Percentiles rank a stretch among this genome's conserved stretches.
These are phyloP conservation scores for Scedosporium boydii DNA, from an alignment of 2,329 filamentous ascomycete genomes.

Conservation along the genomic window DNA sequence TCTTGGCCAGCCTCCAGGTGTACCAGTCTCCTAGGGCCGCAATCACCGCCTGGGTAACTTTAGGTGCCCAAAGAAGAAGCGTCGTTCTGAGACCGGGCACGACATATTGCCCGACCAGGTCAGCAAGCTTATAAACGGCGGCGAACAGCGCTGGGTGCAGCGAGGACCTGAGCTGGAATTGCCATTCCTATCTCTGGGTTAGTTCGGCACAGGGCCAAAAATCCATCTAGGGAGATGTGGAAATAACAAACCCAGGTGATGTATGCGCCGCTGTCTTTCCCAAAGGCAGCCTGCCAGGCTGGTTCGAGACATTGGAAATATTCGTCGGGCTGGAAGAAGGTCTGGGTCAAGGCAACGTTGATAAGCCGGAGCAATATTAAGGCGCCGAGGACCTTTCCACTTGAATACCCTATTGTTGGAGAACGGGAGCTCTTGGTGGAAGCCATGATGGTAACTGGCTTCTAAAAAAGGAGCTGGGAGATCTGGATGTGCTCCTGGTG, in stretches of 20 bases:
- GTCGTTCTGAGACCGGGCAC: not conserved
- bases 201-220: slow-evolving; percentile 8
- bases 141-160: slow-evolving; percentile 87
- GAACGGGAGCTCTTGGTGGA: not conserved
- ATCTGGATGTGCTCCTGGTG: not conserved
- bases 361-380: slow-evolving; percentile 63
- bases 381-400: slow-evolving; percentile 16
- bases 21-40: slow-evolving; percentile 76
- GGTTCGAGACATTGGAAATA: slow-evolving; percentile 95
- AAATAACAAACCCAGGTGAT: slow-evolving; percentile 73
- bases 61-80: slow-evolving; percentile 64
- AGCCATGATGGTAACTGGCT: not conserved
- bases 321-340: slow-evolving; percentile 98
- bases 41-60: slow-evolving; percentile 64
- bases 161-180: slow-evolving; percentile 75
- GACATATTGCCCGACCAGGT: slow-evolving; percentile 35
- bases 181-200: slow-evolving; percentile 66
- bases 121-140: slow-evolving; percentile 55
- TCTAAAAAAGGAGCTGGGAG: not conserved
- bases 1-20: slow-evolving; percentile 72
- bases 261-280: slow-evolving; percentile 69
- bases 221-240: not conserved
- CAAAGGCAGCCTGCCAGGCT: slow-evolving; percentile 84
- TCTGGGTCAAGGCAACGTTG: slow-evolving; percentile 69
- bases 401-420: slow-evolving; percentile 9